Evolutionary conservation across 345 rosid genomes (phyloP).

Genomic region (Gossypium sturtianum): DNA sequence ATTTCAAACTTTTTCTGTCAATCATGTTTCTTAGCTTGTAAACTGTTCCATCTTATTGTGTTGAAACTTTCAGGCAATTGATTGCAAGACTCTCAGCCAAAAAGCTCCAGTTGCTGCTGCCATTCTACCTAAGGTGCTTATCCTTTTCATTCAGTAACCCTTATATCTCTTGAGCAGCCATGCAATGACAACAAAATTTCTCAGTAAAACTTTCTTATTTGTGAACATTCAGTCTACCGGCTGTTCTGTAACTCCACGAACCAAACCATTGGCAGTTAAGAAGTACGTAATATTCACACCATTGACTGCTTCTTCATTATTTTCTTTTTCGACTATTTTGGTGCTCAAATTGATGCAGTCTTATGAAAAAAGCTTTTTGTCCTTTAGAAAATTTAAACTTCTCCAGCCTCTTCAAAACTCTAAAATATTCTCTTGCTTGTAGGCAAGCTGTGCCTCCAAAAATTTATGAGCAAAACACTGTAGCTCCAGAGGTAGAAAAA

Average conservation of each 20-base stretch:
- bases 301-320: neutral
- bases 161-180: neutral
- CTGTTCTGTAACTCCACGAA: conserved; percentile 21
- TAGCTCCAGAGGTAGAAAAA: conserved; percentile 38
- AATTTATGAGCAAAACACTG: conserved; percentile 20
- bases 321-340: neutral
- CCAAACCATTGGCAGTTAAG: conserved; percentile 29
- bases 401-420: neutral
- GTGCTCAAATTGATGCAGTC: too few species aligned
- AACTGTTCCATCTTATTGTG: conserved; percentile 8
- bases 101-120: conserved; percentile 30
- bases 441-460: conserved; percentile 37
- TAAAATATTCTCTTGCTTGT: conserved; percentile 19
- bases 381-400: neutral
- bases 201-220: conserved; percentile 10
- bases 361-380: too few species aligned
- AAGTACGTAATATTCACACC: conserved; percentile 35
- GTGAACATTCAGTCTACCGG: conserved; percentile 39
- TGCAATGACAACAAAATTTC: neutral
- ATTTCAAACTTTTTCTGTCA: neutral
- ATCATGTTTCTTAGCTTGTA: neutral
- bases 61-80: conserved; percentile 35
- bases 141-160: conserved; percentile 1
- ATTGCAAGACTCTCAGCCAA: conserved; percentile 27
- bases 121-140: conserved; percentile 38